These are phyloP conservation scores for Colletotrichum spaethianum DNA, from an alignment of 2,329 filamentous ascomycete genomes.

Conservation along the genomic window DNA sequence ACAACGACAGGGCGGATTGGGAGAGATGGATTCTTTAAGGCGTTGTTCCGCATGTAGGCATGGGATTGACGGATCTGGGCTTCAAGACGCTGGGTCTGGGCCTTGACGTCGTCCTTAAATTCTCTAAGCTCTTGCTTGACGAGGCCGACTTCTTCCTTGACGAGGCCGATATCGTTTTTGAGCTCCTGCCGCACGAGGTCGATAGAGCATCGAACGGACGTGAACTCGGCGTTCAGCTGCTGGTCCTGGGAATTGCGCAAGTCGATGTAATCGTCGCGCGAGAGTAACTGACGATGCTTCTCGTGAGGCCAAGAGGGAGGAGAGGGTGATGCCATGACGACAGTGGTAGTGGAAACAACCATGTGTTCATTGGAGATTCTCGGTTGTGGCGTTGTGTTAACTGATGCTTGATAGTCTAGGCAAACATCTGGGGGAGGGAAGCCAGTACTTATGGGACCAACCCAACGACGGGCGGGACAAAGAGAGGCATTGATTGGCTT, in stretches of 20 bases:
- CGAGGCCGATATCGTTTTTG: not conserved
- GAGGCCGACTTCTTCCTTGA: not conserved
- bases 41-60: slow-evolving; percentile 1
- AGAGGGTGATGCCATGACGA: not conserved
- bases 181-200: not conserved
- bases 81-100: not conserved
- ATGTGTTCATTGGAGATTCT: not conserved
- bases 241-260: not conserved
- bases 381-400: not conserved
- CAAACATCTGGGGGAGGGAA: not conserved
- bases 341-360: not conserved
- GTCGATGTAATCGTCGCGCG: not conserved
- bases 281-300: not conserved
- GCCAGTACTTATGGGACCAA: slow-evolving; percentile 1
- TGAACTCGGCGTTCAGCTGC: not conserved
- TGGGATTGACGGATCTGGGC: not conserved
- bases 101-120: not conserved
- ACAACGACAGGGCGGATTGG: not conserved
- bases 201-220: not conserved
- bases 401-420: not conserved
- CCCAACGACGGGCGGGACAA: not conserved
- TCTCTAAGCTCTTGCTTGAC: not conserved
- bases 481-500: too few species aligned
- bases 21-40: slow-evolving; percentile 14
- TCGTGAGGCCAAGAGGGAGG: not conserved